These are phyloP conservation scores for Cucumis sativus DNA, from an alignment of 306 rosid species.

Conservation along the genomic window Cucumber_9930_V3 NC_026656.2:13449001-13449500, in stretches of 20 bases:
- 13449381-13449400: neutral
- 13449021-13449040: constrained; percentile 38
- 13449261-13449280: constrained; percentile 40
- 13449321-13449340: constrained; percentile 28
- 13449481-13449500: no score
- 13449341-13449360: constrained; percentile 11
- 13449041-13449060: constrained; percentile 65
- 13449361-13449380: neutral
- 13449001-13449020: constrained; percentile 31
- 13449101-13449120: neutral
- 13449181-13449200: constrained; percentile 57
- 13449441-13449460: no score
- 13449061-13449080: constrained; percentile 45
- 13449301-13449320: constrained; percentile 28
- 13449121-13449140: neutral
- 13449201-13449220: constrained; percentile 32
- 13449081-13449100: constrained; percentile 31
- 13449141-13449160: neutral
- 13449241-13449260: constrained; percentile 36
- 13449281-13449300: constrained; percentile 34
- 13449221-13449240: constrained; percentile 46
- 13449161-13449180: constrained; percentile 47
- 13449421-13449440: neutral
- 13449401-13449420: neutral
- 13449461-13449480: no score